A percentile compares a stretch with the other conserved stretches of the same genome.
Evolutionary conservation across 2,329 filamentous ascomycete genomes (phyloP).

Genomic region (Acrocalymma vagum): DNA sequence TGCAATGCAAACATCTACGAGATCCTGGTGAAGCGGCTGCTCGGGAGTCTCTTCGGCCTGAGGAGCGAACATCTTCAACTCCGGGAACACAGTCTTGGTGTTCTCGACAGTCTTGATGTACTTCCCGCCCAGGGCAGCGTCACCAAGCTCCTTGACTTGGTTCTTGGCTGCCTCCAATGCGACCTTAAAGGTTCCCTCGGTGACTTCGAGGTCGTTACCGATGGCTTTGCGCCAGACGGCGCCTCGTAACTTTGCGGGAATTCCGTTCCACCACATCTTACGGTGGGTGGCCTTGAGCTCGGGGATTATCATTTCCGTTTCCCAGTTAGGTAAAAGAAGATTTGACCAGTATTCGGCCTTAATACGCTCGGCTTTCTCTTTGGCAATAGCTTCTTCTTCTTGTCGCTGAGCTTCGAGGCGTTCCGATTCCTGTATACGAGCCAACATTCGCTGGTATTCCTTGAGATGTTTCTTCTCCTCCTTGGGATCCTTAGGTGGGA

Average conservation of each 20-base stretch:
- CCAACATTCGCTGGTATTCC: constrained; percentile 86
- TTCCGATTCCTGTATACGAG: constrained; percentile 62
- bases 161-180: constrained; percentile 74
- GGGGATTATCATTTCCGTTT: constrained; percentile 65
- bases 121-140: constrained; percentile 40
- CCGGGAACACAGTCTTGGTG: constrained; percentile 72
- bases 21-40: constrained; percentile 71
- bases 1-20: constrained; percentile 78
- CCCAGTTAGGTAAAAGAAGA: constrained; percentile 80
- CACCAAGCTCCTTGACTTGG: constrained; percentile 63
- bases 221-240: constrained; percentile 75
- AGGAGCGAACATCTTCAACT: constrained; percentile 75
- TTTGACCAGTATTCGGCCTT: constrained; percentile 74
- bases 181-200: constrained; percentile 72
- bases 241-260: constrained; percentile 75
- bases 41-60: constrained; percentile 41
- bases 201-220: constrained; percentile 76
- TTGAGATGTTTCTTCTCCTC: constrained; percentile 91
- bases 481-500: constrained; percentile 85
- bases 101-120: constrained; percentile 55
- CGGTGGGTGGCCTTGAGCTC: constrained; percentile 51
- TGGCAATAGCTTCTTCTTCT: constrained; percentile 59
- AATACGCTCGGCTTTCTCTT: constrained; percentile 60
- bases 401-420: constrained; percentile 45
- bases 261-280: constrained; percentile 84